Evolutionary conservation across 371 early-diverging fungal genomes (phyloP), one percentile per base, ranked within the genome.

Genomic region (Gilbertella persicaria): DNA sequence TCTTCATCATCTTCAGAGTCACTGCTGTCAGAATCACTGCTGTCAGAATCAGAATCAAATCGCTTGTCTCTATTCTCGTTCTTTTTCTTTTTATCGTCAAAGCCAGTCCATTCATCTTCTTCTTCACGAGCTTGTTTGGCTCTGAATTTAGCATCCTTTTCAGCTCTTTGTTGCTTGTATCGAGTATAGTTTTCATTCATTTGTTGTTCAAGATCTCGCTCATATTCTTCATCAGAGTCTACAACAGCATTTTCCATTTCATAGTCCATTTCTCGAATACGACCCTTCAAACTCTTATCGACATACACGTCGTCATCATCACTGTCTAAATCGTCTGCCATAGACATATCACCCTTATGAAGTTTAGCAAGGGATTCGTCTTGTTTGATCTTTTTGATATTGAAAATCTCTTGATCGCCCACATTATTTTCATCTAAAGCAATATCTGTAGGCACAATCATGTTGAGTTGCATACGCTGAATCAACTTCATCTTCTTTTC

Each of bases 401-500:
- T 75, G 62, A 88, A 89, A 12, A 86, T 61, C 6, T 78, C 66
- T 23, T 82, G 82, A 13, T 71, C 86, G 30, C 80, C 84, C 17
- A 75, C 73, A 46, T 80, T 91, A 56, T 82, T 76, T 47, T 88
- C 84, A 55, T 92, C 93, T 56, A 86, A 64, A 55, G 87, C 93
- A 61, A 93, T 88, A 45, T 97, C 98, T 0, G 79, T 79, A 14
- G 97, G 94, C 4, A 91, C 86, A 36, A 84, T 83, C 98, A 98
- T 98, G 44, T 94, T 93, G 45, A 96, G 67, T 57, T 93, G 93
- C 82, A 97, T 79, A 51, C 93, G 88, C 49, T 90, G 74, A 19
- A 94, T 79, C 51, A 85, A 78, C 75, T 92, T 93, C 58, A 88
- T 90, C 45, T 87, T 84, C 70, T 90, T 88, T 63, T 91, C 90